Percentiles rank a stretch among this genome's conserved stretches.
Evolutionary conservation across 148 eudicot species (phyloP).

Genomic region (Vaccinium corymbosum): DNA sequence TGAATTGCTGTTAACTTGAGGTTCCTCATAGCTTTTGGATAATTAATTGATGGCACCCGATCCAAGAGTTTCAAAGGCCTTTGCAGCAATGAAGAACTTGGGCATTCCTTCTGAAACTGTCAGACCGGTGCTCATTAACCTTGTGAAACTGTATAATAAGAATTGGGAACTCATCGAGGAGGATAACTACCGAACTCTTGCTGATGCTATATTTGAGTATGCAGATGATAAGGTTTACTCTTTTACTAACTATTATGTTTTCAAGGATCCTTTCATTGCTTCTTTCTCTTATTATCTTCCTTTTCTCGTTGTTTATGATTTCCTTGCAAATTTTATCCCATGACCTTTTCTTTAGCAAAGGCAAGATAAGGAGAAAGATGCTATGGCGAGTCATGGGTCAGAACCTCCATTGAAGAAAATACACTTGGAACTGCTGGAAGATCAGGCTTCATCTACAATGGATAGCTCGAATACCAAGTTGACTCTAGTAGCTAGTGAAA

Average conservation of each 20-base stretch:
- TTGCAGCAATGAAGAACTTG: conserved; percentile 14
- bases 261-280: not conserved
- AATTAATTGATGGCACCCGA: conserved; percentile 24
- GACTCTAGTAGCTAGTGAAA: conserved; percentile 16
- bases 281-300: not conserved
- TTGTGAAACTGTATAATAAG: conserved; percentile 41
- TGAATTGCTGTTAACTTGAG: not conserved
- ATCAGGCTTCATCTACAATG: conserved; percentile 33
- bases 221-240: conserved; percentile 37
- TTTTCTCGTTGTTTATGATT: not conserved
- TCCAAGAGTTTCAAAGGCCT: conserved; percentile 41
- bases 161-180: conserved; percentile 45
- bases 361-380: conserved; percentile 28
- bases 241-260: not conserved
- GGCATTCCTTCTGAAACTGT: conserved; percentile 6
- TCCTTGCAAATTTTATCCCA: not conserved
- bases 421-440: conserved; percentile 25
- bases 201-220: conserved; percentile 65
- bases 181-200: conserved; percentile 23
- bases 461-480: conserved; percentile 13
- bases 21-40: conserved; percentile 6
- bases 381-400: conserved; percentile 12
- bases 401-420: conserved; percentile 39
- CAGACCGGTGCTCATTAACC: conserved; percentile 25
- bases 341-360: conserved; percentile 23